Evolutionary conservation across 495 filamentous ascomycete genomes (phyloP).

Genomic region (Daldinia vernicosa): DNA sequence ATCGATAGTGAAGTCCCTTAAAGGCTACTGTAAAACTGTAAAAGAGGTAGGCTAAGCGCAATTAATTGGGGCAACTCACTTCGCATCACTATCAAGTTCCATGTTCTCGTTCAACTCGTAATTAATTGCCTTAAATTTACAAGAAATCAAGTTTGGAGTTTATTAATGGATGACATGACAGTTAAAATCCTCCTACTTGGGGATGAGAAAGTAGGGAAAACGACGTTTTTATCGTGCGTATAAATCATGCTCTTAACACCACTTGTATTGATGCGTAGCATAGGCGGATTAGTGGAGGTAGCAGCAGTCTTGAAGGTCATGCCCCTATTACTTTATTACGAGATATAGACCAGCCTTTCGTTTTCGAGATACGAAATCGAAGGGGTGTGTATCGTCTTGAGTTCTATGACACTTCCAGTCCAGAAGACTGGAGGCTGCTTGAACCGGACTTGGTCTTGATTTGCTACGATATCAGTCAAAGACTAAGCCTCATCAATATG

Average conservation of each 20-base stretch:
- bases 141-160: neutral
- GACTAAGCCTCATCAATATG: conserved; percentile 69
- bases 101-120: neutral
- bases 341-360: conserved; percentile 84
- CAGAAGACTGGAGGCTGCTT: conserved; percentile 78
- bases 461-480: conserved; percentile 81
- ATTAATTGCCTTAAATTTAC: neutral
- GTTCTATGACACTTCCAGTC: conserved; percentile 80
- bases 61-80: conserved; percentile 6
- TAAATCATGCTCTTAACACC: neutral
- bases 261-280: conserved; percentile 11
- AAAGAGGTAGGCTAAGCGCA: conserved; percentile 3
- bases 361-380: conserved; percentile 74
- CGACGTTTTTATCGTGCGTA: conserved; percentile 87
- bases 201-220: conserved; percentile 83
- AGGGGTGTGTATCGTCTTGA: conserved; percentile 72
- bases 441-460: conserved; percentile 76
- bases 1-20: conserved; percentile 33
- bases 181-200: conserved; percentile 82
- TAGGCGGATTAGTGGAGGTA: conserved; percentile 61
- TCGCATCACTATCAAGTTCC: neutral
- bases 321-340: conserved; percentile 65
- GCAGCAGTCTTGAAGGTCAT: conserved; percentile 48
- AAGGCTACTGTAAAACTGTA: conserved; percentile 14
- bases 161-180: conserved; percentile 55